phyloP scores from a whole-genome alignment of 495 filamentous ascomycete genomes.

The Aspergillus hancockii region DNA sequence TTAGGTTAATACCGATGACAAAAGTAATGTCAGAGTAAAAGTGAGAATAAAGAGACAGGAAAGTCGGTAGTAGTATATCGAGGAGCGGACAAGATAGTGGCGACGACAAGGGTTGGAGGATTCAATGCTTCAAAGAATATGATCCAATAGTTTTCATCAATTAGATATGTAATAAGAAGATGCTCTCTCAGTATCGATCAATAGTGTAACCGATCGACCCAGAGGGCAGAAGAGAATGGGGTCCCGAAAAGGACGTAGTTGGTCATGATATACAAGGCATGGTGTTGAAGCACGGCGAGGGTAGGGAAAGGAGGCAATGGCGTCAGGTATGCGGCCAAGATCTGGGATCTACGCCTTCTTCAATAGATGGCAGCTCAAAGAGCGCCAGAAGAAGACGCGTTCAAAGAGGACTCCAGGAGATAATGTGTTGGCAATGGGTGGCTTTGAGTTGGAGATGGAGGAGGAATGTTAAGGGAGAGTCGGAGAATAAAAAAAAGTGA shows the following conservation, averaged over 20 bases:
- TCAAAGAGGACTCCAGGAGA: constrained; percentile 25
- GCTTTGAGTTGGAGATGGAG: constrained; percentile 19
- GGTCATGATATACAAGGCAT: constrained; percentile 51
- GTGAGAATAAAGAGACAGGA: constrained; percentile 9
- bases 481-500: constrained; percentile 27
- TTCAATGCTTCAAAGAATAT: constrained; percentile 15
- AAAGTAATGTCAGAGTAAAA: constrained; percentile 12
- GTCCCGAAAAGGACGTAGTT: constrained; percentile 41
- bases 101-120: constrained; percentile 2
- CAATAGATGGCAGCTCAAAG: constrained; percentile 37
- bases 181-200: constrained; percentile 39
- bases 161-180: constrained; percentile 13
- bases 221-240: constrained; percentile 26
- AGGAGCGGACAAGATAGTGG: constrained; percentile 4
- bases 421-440: constrained; percentile 29
- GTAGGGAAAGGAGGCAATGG: constrained; percentile 26
- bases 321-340: constrained; percentile 35
- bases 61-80: constrained; percentile 8
- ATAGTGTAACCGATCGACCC: constrained; percentile 32
- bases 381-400: constrained; percentile 36
- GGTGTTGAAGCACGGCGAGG: constrained; percentile 21
- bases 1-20: constrained; percentile 6
- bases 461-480: constrained; percentile 28
- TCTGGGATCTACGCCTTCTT: constrained; percentile 29
- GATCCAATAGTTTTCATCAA: constrained; percentile 19